Conservation (phyloP, 2,329 filamentous ascomycete genomes). For the Chrysoporthe puriensis region DNA sequence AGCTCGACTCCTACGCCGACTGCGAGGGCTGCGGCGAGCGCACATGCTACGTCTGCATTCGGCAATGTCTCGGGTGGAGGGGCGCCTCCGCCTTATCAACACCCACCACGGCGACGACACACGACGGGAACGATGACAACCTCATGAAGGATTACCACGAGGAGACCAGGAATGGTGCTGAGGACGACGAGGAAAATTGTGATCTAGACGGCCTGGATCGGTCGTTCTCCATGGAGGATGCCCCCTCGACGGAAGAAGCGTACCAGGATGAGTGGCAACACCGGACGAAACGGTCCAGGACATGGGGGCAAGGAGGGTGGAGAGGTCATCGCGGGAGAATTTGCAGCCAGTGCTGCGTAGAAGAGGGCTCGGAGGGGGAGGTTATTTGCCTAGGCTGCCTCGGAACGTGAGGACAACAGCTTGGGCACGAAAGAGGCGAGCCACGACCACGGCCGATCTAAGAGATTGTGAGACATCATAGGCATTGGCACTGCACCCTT, state of each 20-base stretch:
- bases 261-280: conserved; percentile 18
- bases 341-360: conserved; percentile 71
- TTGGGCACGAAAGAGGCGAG: not conserved
- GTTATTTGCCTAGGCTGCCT: conserved; percentile 69
- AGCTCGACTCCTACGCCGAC: conserved; percentile 68
- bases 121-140: conserved; percentile 22
- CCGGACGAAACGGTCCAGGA: conserved; percentile 12
- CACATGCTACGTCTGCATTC: conserved; percentile 71
- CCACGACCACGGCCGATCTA: not conserved
- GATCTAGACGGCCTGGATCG: conserved; percentile 26
- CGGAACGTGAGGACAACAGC: conserved; percentile 8
- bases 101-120: not conserved
- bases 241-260: conserved; percentile 33
- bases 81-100: conserved; percentile 16
- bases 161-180: conserved; percentile 22
- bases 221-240: conserved; percentile 57
- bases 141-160: conserved; percentile 27
- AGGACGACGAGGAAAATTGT: conserved; percentile 28
- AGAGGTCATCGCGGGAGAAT: conserved; percentile 56
- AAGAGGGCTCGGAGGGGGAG: conserved; percentile 66
- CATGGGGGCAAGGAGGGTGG: conserved; percentile 41
- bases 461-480: not conserved
- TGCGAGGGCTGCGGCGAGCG: conserved; percentile 65
- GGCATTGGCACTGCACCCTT: not conserved
- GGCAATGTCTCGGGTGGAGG: conserved; percentile 61